These are phyloP conservation scores for Boechera divaricarpa DNA, from an alignment of 345 rosid genomes.

Conservation along the genomic window DNA sequence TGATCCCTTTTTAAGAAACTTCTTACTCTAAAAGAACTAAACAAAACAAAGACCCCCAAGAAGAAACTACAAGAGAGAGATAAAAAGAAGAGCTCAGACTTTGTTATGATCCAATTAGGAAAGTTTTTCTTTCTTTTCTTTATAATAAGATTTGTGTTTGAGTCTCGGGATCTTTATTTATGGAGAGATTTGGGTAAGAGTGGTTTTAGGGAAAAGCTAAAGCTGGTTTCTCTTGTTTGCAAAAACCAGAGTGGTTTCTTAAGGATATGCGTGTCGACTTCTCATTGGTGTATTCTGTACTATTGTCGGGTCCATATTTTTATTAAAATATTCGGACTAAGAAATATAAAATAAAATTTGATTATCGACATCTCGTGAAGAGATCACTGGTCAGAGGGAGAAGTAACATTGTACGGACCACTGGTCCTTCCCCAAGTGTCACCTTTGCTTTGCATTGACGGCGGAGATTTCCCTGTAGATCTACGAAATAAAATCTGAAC, in stretches of 20 bases:
- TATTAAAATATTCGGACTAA: neutral
- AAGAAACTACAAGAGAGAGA: slow-evolving; percentile 41
- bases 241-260: slow-evolving; percentile 40
- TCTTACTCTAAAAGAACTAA: slow-evolving; percentile 47
- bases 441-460: slow-evolving; percentile 51
- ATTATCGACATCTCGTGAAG: slow-evolving; percentile 45
- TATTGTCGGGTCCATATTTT: slow-evolving; percentile 28
- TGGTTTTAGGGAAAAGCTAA: slow-evolving; percentile 48
- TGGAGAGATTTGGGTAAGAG: slow-evolving; percentile 45
- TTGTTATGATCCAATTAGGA: slow-evolving; percentile 47
- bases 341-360: neutral
- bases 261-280: slow-evolving; percentile 43
- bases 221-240: slow-evolving; percentile 22
- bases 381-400: slow-evolving; percentile 8
- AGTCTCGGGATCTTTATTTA: slow-evolving; percentile 48
- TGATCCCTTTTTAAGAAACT: slow-evolving; percentile 4
- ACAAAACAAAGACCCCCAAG: slow-evolving; percentile 44
- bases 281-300: slow-evolving; percentile 40
- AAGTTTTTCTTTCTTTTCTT: slow-evolving; percentile 41
- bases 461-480: slow-evolving; percentile 49
- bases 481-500: slow-evolving; percentile 37
- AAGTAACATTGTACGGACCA: slow-evolving; percentile 46
- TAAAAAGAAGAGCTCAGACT: slow-evolving; percentile 39
- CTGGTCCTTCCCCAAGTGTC: slow-evolving; percentile 50
- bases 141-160: slow-evolving; percentile 36